These are phyloP conservation scores for Epichloe bromicola DNA, from an alignment of 2,329 filamentous ascomycete genomes.

Conservation along the genomic window DNA sequence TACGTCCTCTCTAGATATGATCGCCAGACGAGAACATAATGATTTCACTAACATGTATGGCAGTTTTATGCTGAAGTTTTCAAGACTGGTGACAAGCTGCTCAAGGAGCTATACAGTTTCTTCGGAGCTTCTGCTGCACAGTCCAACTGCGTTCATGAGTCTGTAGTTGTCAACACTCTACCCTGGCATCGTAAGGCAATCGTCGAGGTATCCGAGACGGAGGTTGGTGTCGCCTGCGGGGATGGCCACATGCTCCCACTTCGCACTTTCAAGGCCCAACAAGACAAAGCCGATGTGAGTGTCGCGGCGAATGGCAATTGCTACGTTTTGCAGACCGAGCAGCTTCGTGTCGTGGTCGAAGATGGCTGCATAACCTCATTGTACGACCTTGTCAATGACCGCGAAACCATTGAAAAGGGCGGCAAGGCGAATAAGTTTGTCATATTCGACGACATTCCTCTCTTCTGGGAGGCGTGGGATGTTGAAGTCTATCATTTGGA, in stretches of 20 bases:
- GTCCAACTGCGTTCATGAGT: slow-evolving; percentile 28
- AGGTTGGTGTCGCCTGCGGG: slow-evolving; percentile 43
- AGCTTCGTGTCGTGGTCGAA: slow-evolving; percentile 60
- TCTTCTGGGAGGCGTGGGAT: slow-evolving; percentile 98
- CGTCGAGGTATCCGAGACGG: slow-evolving; percentile 44
- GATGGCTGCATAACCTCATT: slow-evolving; percentile 73
- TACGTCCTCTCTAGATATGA: background rate
- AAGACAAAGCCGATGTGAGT: slow-evolving; percentile 35
- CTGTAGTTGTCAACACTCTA: slow-evolving; percentile 68
- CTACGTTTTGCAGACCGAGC: slow-evolving; percentile 68
- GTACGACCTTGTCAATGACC: slow-evolving; percentile 56
- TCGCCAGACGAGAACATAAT: background rate
- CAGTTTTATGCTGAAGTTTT: slow-evolving; percentile 75
- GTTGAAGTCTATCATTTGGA: slow-evolving; percentile 93
- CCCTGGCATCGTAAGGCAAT: slow-evolving; percentile 74
- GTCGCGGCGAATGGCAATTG: slow-evolving; percentile 40
- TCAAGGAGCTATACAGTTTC: slow-evolving; percentile 54
- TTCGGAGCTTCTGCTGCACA: slow-evolving; percentile 46
- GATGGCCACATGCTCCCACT: slow-evolving; percentile 39
- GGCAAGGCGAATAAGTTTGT: slow-evolving; percentile 83
- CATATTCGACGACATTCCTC: slow-evolving; percentile 90
- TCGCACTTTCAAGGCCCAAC: slow-evolving; percentile 32
- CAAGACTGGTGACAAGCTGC: slow-evolving; percentile 56
- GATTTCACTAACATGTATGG: slow-evolving; percentile 12
- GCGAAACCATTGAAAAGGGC: slow-evolving; percentile 63